Conservation (phyloP, 2,329 filamentous ascomycete species). For the Allantophomopsis lycopodina region DNA sequence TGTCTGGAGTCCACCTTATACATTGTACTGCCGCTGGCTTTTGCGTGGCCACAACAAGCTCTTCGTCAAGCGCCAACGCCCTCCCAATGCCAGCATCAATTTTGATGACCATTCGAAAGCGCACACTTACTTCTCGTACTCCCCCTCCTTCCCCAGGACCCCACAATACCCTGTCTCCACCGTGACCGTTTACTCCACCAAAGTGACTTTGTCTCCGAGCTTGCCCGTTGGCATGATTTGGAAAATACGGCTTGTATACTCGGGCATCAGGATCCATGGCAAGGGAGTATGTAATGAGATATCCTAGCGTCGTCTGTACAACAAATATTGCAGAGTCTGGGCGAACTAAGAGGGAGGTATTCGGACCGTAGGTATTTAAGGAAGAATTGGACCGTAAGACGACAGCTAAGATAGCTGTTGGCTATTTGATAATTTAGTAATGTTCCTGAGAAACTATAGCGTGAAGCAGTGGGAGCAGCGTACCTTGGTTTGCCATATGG, state of each 20-base stretch:
- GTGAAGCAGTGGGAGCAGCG: constrained; percentile 8
- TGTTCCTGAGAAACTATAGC: not conserved
- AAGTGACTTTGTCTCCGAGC: constrained; percentile 46
- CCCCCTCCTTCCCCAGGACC: constrained; percentile 73
- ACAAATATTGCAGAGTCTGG: constrained; percentile 89
- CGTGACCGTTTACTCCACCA: constrained; percentile 29
- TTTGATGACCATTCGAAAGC: constrained; percentile 95
- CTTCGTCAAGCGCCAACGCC: constrained; percentile 80
- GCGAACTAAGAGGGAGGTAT: constrained; percentile 71
- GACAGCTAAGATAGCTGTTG: constrained; percentile 75
- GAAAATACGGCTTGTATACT: constrained; percentile 76
- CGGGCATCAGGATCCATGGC: constrained; percentile 70
- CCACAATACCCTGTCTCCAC: constrained; percentile 49
- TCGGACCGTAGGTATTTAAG: constrained; percentile 69
- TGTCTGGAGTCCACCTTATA: constrained; percentile 86
- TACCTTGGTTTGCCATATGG: constrained; percentile 95
- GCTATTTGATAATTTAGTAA: constrained; percentile 36
- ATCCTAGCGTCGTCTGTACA: constrained; percentile 73
- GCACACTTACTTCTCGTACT: constrained; percentile 74
- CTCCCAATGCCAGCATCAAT: constrained; percentile 89
- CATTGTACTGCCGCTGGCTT: constrained; percentile 94
- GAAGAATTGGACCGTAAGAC: constrained; percentile 74
- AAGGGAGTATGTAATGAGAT: constrained; percentile 87
- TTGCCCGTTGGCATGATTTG: constrained; percentile 50
- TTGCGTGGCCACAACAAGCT: constrained; percentile 78